A percentile compares a stretch with the other conserved stretches of the same genome.
Evolutionary conservation across 2,329 filamentous ascomycete species (phyloP).

Genomic region (Bipolaris cookei): DNA sequence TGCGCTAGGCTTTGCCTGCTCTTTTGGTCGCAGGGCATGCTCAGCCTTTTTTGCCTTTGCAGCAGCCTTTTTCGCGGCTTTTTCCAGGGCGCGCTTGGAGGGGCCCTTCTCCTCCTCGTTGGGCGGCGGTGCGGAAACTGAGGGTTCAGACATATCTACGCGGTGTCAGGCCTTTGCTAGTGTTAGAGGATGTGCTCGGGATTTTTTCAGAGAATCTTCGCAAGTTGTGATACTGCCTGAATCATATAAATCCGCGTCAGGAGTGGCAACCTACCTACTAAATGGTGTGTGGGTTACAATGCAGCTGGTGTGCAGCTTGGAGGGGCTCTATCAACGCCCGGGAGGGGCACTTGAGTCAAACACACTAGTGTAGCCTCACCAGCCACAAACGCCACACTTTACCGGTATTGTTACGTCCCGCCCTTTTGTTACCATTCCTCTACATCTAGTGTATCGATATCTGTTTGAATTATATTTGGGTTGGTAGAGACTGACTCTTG

Average conservation of each 20-base stretch:
- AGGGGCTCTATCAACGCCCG: constrained; percentile 20
- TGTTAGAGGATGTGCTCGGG: not conserved
- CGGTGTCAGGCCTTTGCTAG: constrained; percentile 1
- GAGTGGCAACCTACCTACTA: not conserved
- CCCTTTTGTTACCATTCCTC: not conserved
- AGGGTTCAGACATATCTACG: constrained; percentile 34
- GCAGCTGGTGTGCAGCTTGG: constrained; percentile 24
- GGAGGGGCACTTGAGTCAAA: constrained; percentile 35
- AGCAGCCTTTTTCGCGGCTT: constrained; percentile 58
- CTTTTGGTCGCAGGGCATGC: constrained; percentile 51
- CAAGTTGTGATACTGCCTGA: not conserved
- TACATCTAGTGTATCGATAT: not conserved
- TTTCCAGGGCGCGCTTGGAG: constrained; percentile 58
- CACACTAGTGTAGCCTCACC: constrained; percentile 19
- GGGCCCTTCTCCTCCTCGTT: constrained; percentile 46
- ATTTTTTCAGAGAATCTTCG: not conserved
- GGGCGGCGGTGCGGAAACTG: constrained; percentile 22
- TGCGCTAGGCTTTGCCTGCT: constrained; percentile 41
- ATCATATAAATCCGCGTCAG: not conserved
- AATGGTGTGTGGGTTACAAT: not conserved
- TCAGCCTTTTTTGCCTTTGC: constrained; percentile 53
- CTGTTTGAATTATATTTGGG: not conserved
- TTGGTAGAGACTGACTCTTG: not conserved
- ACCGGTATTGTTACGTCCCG: not conserved
- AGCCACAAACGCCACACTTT: constrained; percentile 24